A percentile compares a stretch with the other conserved stretches of the same genome.
These are phyloP conservation scores for Dacryopinax primogenitus DNA, from an alignment of 768 basidiomycete genomes.

Conservation along the genomic window DNA sequence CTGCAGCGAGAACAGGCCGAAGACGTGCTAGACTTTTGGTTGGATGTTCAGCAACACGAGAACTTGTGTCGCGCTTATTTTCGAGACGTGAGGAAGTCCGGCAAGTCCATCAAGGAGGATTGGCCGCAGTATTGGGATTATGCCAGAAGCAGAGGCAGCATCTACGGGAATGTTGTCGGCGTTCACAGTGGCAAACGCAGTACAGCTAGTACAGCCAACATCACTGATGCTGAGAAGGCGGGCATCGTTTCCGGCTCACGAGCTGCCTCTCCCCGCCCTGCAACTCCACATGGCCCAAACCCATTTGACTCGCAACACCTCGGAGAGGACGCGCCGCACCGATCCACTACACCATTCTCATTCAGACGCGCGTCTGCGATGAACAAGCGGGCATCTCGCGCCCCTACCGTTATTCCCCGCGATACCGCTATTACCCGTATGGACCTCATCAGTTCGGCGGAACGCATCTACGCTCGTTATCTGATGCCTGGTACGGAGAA, in stretches of 20 bases:
- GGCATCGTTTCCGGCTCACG: conserved; percentile 36
- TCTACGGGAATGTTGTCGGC: conserved; percentile 82
- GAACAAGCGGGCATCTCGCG: conserved; percentile 25
- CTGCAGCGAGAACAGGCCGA: conserved; percentile 91
- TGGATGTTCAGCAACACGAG: conserved; percentile 98
- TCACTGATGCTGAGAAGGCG: conserved; percentile 52
- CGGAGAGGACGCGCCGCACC: neutral
- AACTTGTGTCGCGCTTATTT: conserved; percentile 97
- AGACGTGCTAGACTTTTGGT: conserved; percentile 96
- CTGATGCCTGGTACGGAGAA: conserved; percentile 83
- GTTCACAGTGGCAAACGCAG: conserved; percentile 64
- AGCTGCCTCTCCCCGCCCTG: conserved; percentile 20
- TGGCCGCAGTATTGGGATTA: conserved; percentile 99
- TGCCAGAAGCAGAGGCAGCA: conserved; percentile 80
- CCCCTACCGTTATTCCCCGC: conserved; percentile 88
- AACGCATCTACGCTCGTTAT: conserved; percentile 92
- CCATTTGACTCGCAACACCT: neutral
- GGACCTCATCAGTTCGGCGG: conserved; percentile 84
- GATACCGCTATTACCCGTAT: conserved; percentile 78
- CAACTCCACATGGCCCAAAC: conserved; percentile 41
- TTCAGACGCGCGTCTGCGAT: conserved; percentile 13
- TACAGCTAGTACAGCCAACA: conserved; percentile 65
- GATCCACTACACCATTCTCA: conserved; percentile 16
- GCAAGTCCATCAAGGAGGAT: conserved; percentile 82
- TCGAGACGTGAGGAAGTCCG: conserved; percentile 94